phyloP scores from a whole-genome alignment of 1,284 basidiomycete species.

The Naganishia liquefaciens region DNA sequence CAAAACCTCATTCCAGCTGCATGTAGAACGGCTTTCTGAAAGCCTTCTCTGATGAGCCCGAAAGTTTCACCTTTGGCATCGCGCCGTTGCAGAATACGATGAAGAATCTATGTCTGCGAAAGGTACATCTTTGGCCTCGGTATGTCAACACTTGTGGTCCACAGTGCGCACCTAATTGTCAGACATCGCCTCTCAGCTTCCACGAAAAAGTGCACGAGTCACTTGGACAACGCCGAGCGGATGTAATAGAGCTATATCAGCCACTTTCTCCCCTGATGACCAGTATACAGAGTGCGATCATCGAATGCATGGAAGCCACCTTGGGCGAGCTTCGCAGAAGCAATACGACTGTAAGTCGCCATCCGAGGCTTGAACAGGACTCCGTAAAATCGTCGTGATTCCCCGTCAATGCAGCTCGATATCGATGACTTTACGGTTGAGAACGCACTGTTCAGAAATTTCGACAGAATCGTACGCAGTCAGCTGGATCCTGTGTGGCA shows the following conservation, averaged over 20 bases:
- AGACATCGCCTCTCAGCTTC: constrained; percentile 62
- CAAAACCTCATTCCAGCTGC: neutral
- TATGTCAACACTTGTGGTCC: constrained; percentile 46
- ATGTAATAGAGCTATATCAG: constrained; percentile 90
- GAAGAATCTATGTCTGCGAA: constrained; percentile 84
- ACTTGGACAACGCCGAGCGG: constrained; percentile 77
- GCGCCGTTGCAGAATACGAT: constrained; percentile 89
- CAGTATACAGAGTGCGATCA: constrained; percentile 87
- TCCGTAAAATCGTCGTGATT: neutral
- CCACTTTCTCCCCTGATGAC: constrained; percentile 81
- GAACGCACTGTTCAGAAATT: constrained; percentile 91
- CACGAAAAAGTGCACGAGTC: constrained; percentile 80
- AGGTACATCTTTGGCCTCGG: constrained; percentile 90
- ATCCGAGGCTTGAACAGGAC: too few species aligned
- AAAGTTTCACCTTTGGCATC: constrained; percentile 87
- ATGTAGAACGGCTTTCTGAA: constrained; percentile 80
- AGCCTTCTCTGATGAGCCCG: constrained; percentile 94
- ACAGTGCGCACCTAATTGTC: neutral
- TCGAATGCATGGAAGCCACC: constrained; percentile 92
- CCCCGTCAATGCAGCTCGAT: constrained; percentile 67
- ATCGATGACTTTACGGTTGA: constrained; percentile 91
- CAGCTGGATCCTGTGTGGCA: constrained; percentile 96
- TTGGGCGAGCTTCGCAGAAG: constrained; percentile 87
- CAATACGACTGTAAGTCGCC: constrained; percentile 67
- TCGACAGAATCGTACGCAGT: constrained; percentile 83